These are phyloP conservation scores for Microglena sp. DNA, from an alignment of 139 green algal species.

Conservation along the genomic window DNA sequence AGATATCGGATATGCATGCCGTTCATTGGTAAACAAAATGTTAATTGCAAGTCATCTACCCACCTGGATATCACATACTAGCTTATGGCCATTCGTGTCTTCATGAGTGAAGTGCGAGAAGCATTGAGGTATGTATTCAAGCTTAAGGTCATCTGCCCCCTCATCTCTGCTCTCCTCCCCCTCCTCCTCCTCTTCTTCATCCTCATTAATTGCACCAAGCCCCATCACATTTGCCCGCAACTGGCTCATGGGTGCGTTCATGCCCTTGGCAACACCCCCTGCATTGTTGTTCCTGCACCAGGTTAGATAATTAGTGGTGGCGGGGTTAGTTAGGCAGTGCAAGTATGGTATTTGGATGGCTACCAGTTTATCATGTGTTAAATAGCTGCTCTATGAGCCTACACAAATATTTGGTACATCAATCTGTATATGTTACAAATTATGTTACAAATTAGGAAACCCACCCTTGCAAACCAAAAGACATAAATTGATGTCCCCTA, in stretches of 20 bases:
- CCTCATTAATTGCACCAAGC: slow-evolving; percentile 12
- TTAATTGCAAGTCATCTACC: not conserved
- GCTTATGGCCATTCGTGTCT: slow-evolving; percentile 16
- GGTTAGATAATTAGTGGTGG: too few species aligned
- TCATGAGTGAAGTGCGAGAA: slow-evolving; percentile 35
- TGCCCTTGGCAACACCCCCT: slow-evolving; percentile 6
- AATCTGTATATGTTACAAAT: too few species aligned
- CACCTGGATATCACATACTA: slow-evolving; percentile 38
- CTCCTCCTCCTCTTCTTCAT: slow-evolving; percentile 17
- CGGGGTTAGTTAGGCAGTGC: too few species aligned
- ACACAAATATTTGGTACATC: too few species aligned
- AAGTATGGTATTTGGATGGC: too few species aligned
- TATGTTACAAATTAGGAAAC: too few species aligned
- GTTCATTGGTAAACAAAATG: not conserved
- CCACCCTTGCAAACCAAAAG: too few species aligned
- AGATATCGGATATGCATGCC: too few species aligned
- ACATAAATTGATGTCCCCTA: too few species aligned
- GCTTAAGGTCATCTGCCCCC: not conserved
- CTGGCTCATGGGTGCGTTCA: too few species aligned
- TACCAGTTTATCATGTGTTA: too few species aligned
- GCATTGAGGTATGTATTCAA: slow-evolving; percentile 23
- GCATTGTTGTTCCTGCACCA: slow-evolving; percentile 30
- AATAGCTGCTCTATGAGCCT: too few species aligned
- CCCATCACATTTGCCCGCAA: not conserved
- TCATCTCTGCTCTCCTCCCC: slow-evolving; percentile 1